Percentiles rank a stretch among this genome's conserved stretches.
These are phyloP conservation scores for Krasilnikovozyma curviuscula DNA, from an alignment of 768 basidiomycete genomes.

Conservation along the genomic window DNA sequence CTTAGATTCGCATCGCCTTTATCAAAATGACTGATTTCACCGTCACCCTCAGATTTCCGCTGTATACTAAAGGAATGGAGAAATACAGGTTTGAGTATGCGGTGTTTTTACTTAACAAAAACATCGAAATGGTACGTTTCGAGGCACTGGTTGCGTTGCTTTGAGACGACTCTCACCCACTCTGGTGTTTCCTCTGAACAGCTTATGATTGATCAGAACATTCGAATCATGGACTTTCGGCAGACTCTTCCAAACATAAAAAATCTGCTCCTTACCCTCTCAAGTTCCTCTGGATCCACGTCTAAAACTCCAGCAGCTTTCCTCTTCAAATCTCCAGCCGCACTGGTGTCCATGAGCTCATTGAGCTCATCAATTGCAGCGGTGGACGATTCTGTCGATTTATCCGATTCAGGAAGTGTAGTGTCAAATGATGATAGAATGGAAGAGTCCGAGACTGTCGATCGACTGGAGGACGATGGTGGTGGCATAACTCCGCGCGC, in stretches of 20 bases:
- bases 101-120: conserved; percentile 87
- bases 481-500: too few relatives aligned
- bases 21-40: not conserved
- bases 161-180: not conserved
- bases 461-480: too few relatives aligned
- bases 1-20: not conserved
- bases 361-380: too few relatives aligned
- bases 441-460: too few relatives aligned
- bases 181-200: conserved; percentile 23
- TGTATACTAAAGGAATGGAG: conserved; percentile 87
- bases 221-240: conserved; percentile 76
- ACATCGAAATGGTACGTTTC: conserved; percentile 68
- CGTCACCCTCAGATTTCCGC: conserved; percentile 55
- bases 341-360: too few relatives aligned
- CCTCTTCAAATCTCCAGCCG: too few relatives aligned
- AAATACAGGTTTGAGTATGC: conserved; percentile 95
- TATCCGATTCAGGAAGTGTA: too few relatives aligned
- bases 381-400: too few relatives aligned
- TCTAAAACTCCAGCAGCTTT: too few relatives aligned
- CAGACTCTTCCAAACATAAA: conserved; percentile 95
- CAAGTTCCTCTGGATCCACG: conserved; percentile 34
- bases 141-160: not conserved
- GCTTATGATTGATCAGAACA: conserved; percentile 79
- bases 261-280: conserved; percentile 70
- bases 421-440: too few relatives aligned